Conservation (phyloP, 371 early-diverging fungal genomes). For the Apophysomyces ossiformis region DNA sequence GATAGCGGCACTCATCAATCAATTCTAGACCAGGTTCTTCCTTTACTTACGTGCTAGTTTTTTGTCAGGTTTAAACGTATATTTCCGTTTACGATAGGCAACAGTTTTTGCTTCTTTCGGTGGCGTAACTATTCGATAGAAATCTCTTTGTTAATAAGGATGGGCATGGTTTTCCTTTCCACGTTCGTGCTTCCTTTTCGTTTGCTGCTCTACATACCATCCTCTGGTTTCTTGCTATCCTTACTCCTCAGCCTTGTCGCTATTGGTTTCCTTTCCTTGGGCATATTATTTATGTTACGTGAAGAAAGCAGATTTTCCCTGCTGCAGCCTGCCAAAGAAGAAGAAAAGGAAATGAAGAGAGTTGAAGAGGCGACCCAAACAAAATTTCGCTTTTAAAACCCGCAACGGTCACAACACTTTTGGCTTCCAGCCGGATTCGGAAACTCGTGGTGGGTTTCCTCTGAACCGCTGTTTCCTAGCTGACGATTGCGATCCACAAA, state of each 20-base stretch:
- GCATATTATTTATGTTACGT: not conserved
- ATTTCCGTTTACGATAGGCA: not conserved
- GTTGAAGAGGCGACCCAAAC: slow-evolving; percentile 12
- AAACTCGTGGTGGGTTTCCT: not conserved
- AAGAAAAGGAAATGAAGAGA: slow-evolving; percentile 10
- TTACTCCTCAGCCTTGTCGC: not conserved
- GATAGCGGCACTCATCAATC: slow-evolving; percentile 5
- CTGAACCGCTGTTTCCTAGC: not conserved
- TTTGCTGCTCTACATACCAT: slow-evolving; percentile 6
- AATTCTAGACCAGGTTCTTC: slow-evolving; percentile 6
- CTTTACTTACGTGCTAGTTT: not conserved
- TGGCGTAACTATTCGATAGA: slow-evolving; percentile 14
- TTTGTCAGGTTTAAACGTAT: not conserved
- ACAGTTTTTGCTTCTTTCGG: not conserved
- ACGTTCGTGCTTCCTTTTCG: not conserved
- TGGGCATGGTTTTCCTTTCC: not conserved
- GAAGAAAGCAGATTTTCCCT: not conserved
- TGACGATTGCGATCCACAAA: not conserved
- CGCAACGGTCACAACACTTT: slow-evolving; percentile 5
- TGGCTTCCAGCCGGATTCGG: not conserved
- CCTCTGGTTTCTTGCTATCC: slow-evolving; percentile 1
- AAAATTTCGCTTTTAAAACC: not conserved
- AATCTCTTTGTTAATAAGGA: not conserved
- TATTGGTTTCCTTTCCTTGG: slow-evolving; percentile 9
- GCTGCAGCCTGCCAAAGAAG: not conserved